phyloP scores from a whole-genome alignment of 768 basidiomycete species.

The Boletus sp. region DNA sequence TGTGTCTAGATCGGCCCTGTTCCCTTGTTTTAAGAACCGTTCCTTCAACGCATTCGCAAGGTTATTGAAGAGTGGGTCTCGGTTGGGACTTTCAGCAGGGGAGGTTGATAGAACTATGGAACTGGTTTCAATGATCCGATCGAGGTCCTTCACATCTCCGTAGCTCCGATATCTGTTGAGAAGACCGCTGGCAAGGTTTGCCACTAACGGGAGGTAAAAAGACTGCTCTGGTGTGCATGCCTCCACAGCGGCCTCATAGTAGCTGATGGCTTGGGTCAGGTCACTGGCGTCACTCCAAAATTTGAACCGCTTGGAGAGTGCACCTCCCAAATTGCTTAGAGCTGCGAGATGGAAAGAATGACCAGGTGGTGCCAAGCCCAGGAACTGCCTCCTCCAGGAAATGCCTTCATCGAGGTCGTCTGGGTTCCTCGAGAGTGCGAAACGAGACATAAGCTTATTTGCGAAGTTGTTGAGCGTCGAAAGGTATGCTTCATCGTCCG shows the following conservation, averaged over 20 bases:
- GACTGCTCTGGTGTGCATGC: slow-evolving; percentile 10
- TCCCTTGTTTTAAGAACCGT: slow-evolving; percentile 16
- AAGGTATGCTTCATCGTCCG: slow-evolving; percentile 9
- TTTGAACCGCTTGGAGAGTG: slow-evolving; percentile 21
- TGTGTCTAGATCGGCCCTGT: slow-evolving; percentile 16
- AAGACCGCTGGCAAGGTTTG: slow-evolving; percentile 18
- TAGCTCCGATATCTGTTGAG: slow-evolving; percentile 16
- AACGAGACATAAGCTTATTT: slow-evolving; percentile 18
- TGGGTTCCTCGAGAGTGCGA: slow-evolving; percentile 18
- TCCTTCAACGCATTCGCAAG: slow-evolving; percentile 14
- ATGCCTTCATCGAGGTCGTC: slow-evolving; percentile 30
- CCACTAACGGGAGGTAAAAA: slow-evolving; percentile 15
- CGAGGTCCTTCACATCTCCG: slow-evolving; percentile 22
- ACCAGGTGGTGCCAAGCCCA: slow-evolving; percentile 21
- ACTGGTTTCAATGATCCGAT: slow-evolving; percentile 14
- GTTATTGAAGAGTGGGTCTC: slow-evolving; percentile 25
- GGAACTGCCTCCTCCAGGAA: slow-evolving; percentile 8
- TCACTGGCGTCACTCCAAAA: slow-evolving; percentile 20
- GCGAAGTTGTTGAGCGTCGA: slow-evolving; percentile 9
- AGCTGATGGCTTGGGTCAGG: slow-evolving; percentile 18
- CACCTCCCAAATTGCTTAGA: slow-evolving; percentile 20
- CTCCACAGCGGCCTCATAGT: slow-evolving; percentile 11
- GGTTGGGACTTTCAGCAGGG: slow-evolving; percentile 6
- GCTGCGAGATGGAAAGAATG: slow-evolving; percentile 14
- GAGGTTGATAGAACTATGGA: slow-evolving; percentile 7